Conservation (phyloP, 352 stramenopile genomes). For the Pythium aristosporum region DNA sequence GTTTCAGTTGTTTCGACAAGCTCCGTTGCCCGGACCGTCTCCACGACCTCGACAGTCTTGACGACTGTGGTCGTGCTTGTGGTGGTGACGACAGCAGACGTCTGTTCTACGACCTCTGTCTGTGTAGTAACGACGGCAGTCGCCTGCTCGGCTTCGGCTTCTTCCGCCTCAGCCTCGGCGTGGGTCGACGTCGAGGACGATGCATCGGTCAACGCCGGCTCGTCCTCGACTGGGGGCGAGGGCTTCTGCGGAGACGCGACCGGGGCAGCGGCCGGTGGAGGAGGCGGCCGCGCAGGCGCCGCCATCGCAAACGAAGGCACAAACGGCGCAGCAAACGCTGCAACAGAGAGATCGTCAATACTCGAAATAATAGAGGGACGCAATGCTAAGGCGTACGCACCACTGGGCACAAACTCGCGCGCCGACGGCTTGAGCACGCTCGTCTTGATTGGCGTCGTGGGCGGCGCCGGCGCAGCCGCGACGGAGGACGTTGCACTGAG, state of each 20-base stretch:
- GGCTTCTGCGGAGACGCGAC: slow-evolving; percentile 9
- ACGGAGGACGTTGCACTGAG: background rate
- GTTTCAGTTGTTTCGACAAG: background rate
- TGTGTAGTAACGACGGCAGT: background rate
- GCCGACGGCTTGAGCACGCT: slow-evolving; percentile 54
- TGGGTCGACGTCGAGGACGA: slow-evolving; percentile 31
- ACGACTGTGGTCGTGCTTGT: background rate
- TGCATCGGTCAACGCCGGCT: slow-evolving; percentile 25
- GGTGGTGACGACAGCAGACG: background rate
- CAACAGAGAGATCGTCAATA: background rate
- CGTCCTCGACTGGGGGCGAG: slow-evolving; percentile 7
- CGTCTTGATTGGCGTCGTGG: slow-evolving; percentile 19
- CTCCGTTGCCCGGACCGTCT: background rate
- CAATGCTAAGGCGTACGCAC: slow-evolving; percentile 30
- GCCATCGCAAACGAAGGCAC: slow-evolving; percentile 28
- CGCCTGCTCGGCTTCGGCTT: slow-evolving; percentile 20
- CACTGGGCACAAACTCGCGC: slow-evolving; percentile 59
- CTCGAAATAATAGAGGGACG: too few species aligned
- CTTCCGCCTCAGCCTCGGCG: slow-evolving; percentile 37
- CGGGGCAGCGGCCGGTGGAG: background rate
- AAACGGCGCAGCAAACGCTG: slow-evolving; percentile 25
- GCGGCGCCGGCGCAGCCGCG: slow-evolving; percentile 1
- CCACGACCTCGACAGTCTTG: slow-evolving; percentile 7
- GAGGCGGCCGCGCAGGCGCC: slow-evolving; percentile 25
- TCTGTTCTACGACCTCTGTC: background rate